Conservation (phyloP, 164 flowering plant species). For the Platanus orientalis region DNA sequence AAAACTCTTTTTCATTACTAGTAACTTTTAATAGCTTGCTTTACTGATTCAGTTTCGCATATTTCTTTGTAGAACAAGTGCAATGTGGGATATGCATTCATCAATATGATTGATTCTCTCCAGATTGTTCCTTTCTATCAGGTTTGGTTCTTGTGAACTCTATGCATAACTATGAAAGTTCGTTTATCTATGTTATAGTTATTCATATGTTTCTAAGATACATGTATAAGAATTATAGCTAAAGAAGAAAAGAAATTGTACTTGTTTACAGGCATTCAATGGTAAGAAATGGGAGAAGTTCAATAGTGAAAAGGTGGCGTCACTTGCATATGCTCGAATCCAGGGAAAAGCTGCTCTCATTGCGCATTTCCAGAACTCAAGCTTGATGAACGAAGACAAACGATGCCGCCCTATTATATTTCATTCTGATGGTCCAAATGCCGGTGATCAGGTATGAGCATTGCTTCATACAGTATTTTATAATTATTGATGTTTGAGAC, state of each 20-base stretch:
- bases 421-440: constrained; percentile 85
- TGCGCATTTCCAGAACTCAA: constrained; percentile 90
- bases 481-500: no score
- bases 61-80: constrained; percentile 65
- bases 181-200: no score
- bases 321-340: constrained; percentile 85
- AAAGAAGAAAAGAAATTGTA: background rate
- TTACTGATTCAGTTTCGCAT: constrained; percentile 2
- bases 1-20: background rate
- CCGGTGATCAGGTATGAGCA: constrained; percentile 79
- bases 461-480: no score
- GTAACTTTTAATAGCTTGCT: no score
- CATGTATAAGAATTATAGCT: background rate
- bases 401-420: constrained; percentile 91
- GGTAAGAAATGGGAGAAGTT: constrained; percentile 95
- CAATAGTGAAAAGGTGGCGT: constrained; percentile 88
- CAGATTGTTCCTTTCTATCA: constrained; percentile 65
- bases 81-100: constrained; percentile 90
- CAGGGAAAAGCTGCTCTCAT: constrained; percentile 83
- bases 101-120: constrained; percentile 70
- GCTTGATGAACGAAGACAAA: constrained; percentile 95
- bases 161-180: no score
- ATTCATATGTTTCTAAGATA: no score
- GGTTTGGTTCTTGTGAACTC: constrained; percentile 34
- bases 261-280: constrained; percentile 57